These are phyloP conservation scores for Cytospora chrysosperma DNA, from an alignment of 2,329 filamentous ascomycete species.

Conservation along the genomic window DNA sequence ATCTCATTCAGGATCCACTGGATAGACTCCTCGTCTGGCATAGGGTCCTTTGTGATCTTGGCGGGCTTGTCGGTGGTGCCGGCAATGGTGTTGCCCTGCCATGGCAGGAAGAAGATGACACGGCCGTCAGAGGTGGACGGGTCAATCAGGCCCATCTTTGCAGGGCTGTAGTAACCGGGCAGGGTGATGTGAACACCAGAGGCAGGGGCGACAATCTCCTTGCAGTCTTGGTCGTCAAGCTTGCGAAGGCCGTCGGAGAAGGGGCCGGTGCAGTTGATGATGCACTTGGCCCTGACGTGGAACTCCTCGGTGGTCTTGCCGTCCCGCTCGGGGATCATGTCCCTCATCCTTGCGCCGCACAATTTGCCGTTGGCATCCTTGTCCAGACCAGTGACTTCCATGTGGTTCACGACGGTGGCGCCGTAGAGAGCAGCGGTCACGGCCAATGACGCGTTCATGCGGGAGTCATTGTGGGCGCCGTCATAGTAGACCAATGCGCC, in stretches of 20 bases:
- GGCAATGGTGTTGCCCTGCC: slow-evolving; percentile 83
- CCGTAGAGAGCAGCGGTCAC: slow-evolving; percentile 80
- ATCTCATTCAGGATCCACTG: slow-evolving; percentile 81
- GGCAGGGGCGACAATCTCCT: slow-evolving; percentile 75
- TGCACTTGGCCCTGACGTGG: slow-evolving; percentile 72
- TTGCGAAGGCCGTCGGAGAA: slow-evolving; percentile 79
- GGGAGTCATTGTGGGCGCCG: slow-evolving; percentile 82
- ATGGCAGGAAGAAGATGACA: slow-evolving; percentile 84
- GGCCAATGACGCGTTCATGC: slow-evolving; percentile 82
- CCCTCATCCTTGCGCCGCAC: slow-evolving; percentile 66
- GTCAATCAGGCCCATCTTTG: slow-evolving; percentile 80
- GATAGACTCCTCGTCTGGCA: slow-evolving; percentile 75
- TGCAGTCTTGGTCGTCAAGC: slow-evolving; percentile 69
- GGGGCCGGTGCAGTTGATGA: slow-evolving; percentile 82
- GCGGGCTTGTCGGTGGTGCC: slow-evolving; percentile 79
- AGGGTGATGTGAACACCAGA: slow-evolving; percentile 83
- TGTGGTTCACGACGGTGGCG: slow-evolving; percentile 76
- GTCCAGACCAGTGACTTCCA: slow-evolving; percentile 72
- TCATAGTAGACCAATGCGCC: slow-evolving; percentile 85
- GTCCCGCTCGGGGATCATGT: slow-evolving; percentile 57
- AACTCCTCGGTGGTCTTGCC: slow-evolving; percentile 58
- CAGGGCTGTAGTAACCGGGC: slow-evolving; percentile 74
- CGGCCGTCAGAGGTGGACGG: slow-evolving; percentile 80
- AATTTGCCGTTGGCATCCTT: slow-evolving; percentile 70
- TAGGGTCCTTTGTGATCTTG: slow-evolving; percentile 64